Evolutionary conservation across 148 eudicot species (phyloP), one percentile per base, ranked within the genome.

Genomic region (Mesembryanthemum crystallinum): DNA sequence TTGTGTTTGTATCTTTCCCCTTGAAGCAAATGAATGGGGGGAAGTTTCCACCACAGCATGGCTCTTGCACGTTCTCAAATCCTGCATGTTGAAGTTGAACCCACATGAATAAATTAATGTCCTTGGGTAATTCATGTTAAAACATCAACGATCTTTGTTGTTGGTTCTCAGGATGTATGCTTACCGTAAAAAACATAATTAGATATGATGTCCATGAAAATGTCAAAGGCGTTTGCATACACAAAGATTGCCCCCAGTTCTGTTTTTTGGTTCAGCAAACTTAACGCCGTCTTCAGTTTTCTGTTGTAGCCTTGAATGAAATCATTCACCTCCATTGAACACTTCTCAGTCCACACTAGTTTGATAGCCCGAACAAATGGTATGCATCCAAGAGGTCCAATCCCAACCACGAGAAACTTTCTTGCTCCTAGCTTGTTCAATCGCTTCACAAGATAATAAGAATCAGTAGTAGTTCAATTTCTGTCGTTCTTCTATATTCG

Each of bases 371-470:
- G 85, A 37, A 87, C 81, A 63, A 82, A 87, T 12, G 92, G 92
- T 77, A 89, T 89, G 83, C 88, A 89, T 29, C 92, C 92, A 12
- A 89, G 80, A 11, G 92, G 92, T 76, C 92, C 92, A 17, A 89
- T 74, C 30, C 85, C 88, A 0, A 82, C 83, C n/a, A 87, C 86
- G 8, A 89, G 39, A 24, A 87, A 83, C 75, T 85, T 89, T 15
- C 88, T 83, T 63, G 87, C 92, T 47, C 90, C 92, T 59, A 85
- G 69, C 71, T 65, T 77, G 28, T 82, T 79, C 75, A 87, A 76
- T 73, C 88, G 66, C 92, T 89, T 78, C 67, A 73, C 63, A 71
- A 39, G 23, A 21, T 37, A 69, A 67, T 27, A 27, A 57, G 20
- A 39, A 25, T 71, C 64, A 60, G 33, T 18, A 28, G 49, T 24